These are phyloP conservation scores for Diaporthe vaccinii DNA, from an alignment of 2,329 filamentous ascomycete species.

Conservation along the genomic window DNA sequence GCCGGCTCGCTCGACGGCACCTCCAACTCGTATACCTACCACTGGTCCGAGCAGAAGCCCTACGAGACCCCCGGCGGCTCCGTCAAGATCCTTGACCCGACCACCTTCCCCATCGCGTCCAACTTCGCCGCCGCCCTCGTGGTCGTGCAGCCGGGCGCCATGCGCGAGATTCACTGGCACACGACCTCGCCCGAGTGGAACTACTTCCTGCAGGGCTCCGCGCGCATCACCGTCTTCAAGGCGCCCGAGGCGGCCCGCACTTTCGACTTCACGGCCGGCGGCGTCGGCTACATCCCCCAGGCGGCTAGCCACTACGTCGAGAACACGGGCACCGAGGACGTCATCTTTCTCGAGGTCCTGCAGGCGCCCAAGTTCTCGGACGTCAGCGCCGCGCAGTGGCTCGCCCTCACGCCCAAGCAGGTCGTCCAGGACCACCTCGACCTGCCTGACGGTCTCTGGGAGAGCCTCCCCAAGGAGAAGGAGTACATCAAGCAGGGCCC, in stretches of 20 bases:
- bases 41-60: conserved; percentile 65
- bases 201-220: conserved; percentile 70
- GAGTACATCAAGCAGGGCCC: conserved; percentile 58
- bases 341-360: conserved; percentile 72
- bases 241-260: conserved; percentile 65
- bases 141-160: conserved; percentile 71
- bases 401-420: conserved; percentile 69
- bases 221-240: conserved; percentile 67
- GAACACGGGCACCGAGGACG: conserved; percentile 69
- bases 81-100: conserved; percentile 71
- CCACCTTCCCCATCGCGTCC: conserved; percentile 68
- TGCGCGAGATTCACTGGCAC: conserved; percentile 77
- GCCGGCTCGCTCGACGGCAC: conserved; percentile 56
- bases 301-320: conserved; percentile 71
- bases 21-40: conserved; percentile 60
- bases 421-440: conserved; percentile 70
- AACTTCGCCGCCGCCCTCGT: conserved; percentile 70
- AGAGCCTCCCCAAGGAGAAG: conserved; percentile 56
- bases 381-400: conserved; percentile 70
- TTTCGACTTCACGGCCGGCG: conserved; percentile 71
- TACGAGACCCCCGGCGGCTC: conserved; percentile 67
- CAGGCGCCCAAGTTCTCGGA: conserved; percentile 66
- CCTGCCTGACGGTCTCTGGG: conserved; percentile 53
- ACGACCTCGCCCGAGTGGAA: conserved; percentile 72
- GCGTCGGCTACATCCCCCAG: conserved; percentile 71